Conservation (phyloP, 805 yeast species). For the Candida railenensis region DNA sequence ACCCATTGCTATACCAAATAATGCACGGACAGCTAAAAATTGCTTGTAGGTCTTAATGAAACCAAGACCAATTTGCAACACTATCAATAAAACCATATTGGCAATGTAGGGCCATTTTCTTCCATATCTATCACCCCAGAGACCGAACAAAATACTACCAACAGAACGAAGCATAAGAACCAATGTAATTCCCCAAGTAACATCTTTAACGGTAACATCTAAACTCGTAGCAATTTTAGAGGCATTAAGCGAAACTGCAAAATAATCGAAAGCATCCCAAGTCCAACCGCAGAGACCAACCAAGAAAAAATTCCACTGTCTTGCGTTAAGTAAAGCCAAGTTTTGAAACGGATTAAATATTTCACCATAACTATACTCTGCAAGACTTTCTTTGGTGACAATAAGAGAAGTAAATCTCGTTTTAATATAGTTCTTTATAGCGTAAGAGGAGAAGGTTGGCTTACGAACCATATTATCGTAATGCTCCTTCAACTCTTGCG, state of each 20-base stretch:
- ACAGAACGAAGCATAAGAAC: slow-evolving; percentile 68
- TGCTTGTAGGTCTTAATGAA: slow-evolving; percentile 55
- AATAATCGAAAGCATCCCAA: slow-evolving; percentile 66
- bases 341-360: slow-evolving; percentile 65
- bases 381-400: slow-evolving; percentile 44
- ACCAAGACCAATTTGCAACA: slow-evolving; percentile 63
- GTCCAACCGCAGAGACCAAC: slow-evolving; percentile 62
- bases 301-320: slow-evolving; percentile 56
- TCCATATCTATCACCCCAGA: slow-evolving; percentile 58
- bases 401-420: slow-evolving; percentile 51
- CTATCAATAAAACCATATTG: slow-evolving; percentile 46
- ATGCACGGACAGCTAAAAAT: slow-evolving; percentile 60
- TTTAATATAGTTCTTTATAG: slow-evolving; percentile 34
- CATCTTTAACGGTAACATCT: slow-evolving; percentile 44
- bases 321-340: slow-evolving; percentile 44
- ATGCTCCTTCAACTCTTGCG: slow-evolving; percentile 14
- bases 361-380: slow-evolving; percentile 33
- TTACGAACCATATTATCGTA: slow-evolving; percentile 23
- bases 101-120: slow-evolving; percentile 56
- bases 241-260: slow-evolving; percentile 54
- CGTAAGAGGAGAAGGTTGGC: slow-evolving; percentile 25
- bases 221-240: slow-evolving; percentile 46
- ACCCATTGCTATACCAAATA: slow-evolving; percentile 60
- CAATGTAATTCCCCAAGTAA: slow-evolving; percentile 67
- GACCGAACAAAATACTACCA: slow-evolving; percentile 63